Evolutionary conservation across 495 filamentous ascomycete species (phyloP).

Genomic region (Penicillium arizonense): DNA sequence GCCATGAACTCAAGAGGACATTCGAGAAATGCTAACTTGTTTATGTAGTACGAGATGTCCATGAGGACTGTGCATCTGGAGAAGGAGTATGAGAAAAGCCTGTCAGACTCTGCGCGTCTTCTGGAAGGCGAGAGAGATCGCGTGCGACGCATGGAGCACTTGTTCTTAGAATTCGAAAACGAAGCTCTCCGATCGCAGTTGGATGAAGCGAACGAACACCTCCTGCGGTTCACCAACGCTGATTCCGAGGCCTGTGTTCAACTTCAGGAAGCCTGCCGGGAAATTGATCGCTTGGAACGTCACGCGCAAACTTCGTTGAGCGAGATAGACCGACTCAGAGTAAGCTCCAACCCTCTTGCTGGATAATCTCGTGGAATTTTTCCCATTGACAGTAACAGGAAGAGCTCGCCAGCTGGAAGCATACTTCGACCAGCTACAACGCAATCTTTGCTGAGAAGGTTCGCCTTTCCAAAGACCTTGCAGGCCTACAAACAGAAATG

Average conservation of each 20-base stretch:
- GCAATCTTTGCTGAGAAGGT: constrained; percentile 76
- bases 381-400: constrained; percentile 42
- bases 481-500: constrained; percentile 68
- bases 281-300: constrained; percentile 54
- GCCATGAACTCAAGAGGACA: neutral
- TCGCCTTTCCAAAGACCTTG: constrained; percentile 67
- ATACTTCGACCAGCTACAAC: constrained; percentile 61
- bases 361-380: neutral
- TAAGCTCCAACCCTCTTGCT: constrained; percentile 28
- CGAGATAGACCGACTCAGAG: constrained; percentile 68
- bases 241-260: constrained; percentile 56
- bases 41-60: constrained; percentile 39
- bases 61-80: constrained; percentile 56
- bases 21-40: constrained; percentile 9
- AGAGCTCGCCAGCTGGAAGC: constrained; percentile 63
- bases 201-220: constrained; percentile 49
- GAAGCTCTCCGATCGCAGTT: constrained; percentile 62
- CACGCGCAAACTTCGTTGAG: constrained; percentile 55
- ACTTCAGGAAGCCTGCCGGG: constrained; percentile 54
- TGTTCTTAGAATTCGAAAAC: constrained; percentile 71
- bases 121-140: constrained; percentile 68
- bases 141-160: constrained; percentile 59
- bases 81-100: constrained; percentile 59
- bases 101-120: constrained; percentile 56
- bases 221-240: constrained; percentile 45